Evolutionary conservation across 345 rosid species (phyloP).

Genomic region (Mallotus nudiflorus): DNA sequence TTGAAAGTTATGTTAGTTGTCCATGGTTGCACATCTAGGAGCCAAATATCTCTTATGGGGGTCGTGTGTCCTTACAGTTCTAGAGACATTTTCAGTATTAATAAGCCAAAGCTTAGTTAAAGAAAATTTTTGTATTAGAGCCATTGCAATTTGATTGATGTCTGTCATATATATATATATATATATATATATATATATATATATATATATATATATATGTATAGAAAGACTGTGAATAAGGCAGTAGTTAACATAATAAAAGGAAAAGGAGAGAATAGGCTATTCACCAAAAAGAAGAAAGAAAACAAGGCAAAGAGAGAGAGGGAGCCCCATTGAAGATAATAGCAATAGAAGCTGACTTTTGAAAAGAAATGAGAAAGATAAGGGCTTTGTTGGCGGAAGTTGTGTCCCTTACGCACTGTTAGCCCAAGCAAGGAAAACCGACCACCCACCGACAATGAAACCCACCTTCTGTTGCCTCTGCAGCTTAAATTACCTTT

Average conservation of each 20-base stretch:
- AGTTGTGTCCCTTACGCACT: not conserved
- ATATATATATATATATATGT: no score
- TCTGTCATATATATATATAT: no score
- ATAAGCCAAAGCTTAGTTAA: no score
- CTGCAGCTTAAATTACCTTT: not conserved
- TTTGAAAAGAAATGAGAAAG: slow-evolving; percentile 6
- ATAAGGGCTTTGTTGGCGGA: not conserved
- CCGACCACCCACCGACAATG: slow-evolving; percentile 52
- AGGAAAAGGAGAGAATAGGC: not conserved
- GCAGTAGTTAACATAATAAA: not conserved
- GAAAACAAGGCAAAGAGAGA: not conserved
- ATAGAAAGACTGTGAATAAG: not conserved
- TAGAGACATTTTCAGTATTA: no score
- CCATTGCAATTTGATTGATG: no score
- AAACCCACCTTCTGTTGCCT: slow-evolving; percentile 15
- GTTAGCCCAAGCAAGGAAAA: not conserved
- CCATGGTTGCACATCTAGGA: no score
- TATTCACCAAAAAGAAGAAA: no score
- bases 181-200: no score
- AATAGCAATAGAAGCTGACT: slow-evolving; percentile 19
- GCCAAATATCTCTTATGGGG: not conserved
- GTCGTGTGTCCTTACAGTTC: no score
- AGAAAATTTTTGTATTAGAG: no score
- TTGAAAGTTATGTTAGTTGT: not conserved
- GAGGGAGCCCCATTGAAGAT: slow-evolving; percentile 2